Evolutionary conservation across 495 filamentous ascomycete species (phyloP), one percentile per base, ranked within the genome.

Genomic region (Penicillium atrosanguineum): DNA sequence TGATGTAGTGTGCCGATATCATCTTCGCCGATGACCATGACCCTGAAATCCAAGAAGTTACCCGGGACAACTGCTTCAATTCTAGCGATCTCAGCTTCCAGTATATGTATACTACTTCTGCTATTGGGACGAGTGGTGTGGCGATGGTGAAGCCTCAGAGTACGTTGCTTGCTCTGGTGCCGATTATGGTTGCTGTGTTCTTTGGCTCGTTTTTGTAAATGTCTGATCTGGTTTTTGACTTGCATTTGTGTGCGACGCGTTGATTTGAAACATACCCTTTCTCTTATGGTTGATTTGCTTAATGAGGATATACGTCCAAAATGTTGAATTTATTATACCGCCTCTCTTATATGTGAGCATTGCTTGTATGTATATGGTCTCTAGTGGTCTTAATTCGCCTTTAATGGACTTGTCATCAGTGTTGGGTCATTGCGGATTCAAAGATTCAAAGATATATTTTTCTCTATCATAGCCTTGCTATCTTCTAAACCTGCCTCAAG

Each of bases 1-100:
- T 56, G 14, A 14, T 4, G 50, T 58, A 98, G 94, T 98, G 94
- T 69, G 93, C 94, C 51, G 95, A 98, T 59, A 83, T 89, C 59
- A 85, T 81, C 44, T 94, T 97, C 64, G 89, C 85, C 36, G 87
- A 87, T 16, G 87, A 86, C 14, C 67, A 80, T 57, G 87, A 94
- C 41, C 21, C 56, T 1, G 52, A 59, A 18, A 83, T 93, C 50
- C 73, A 73, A 20, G 75, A 86, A 53, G 89, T 96, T 34, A 95
- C 83, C 61, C 71, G 77, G 37, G 70, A 82, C 7, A 96, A 96
- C 71, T 96, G 91, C 78, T 89, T 85, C 74, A 96, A 97, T 71
- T 87, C 82, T 52, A 79, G 79, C 46, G 79, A 87, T 47, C 82
- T 95, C 57, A 75, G 79, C 49, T 89, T 93, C 76, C 78, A 88